phyloP scores from a whole-genome alignment of 495 filamentous ascomycete species.

The Aspergillus campestris region DNA sequence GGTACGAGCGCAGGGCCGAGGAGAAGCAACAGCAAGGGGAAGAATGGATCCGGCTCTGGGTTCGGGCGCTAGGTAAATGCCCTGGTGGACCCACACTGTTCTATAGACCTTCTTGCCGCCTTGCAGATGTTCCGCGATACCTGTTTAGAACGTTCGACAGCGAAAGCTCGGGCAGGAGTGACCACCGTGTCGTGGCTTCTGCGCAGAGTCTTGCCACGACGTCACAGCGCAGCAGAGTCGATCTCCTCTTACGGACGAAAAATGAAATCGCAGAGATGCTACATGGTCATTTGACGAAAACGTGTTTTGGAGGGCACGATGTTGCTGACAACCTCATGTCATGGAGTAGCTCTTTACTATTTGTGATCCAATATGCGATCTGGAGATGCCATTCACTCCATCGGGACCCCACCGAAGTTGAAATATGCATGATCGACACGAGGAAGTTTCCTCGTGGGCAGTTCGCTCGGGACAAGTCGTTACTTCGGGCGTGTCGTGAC shows the following conservation, averaged over 20 bases:
- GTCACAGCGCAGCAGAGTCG: neutral
- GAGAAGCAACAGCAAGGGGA: no score
- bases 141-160: no score
- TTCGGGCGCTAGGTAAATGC: neutral
- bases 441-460: constrained; percentile 1
- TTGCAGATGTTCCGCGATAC: no score
- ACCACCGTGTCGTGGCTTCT: no score
- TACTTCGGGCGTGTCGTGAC: neutral
- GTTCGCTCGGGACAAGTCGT: constrained; percentile 1
- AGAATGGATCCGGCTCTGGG: neutral
- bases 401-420: neutral
- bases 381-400: neutral
- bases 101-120: no score
- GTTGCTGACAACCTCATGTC: constrained; percentile 2
- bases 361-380: constrained; percentile 2
- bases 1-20: no score
- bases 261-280: neutral
- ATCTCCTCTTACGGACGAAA: neutral
- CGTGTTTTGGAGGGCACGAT: neutral
- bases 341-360: constrained; percentile 2
- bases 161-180: no score
- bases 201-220: neutral
- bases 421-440: constrained; percentile 2
- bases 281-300: neutral
- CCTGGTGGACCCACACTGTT: neutral